Conservation (phyloP, 345 rosid genomes). For the Clarkia xantiana region DNA sequence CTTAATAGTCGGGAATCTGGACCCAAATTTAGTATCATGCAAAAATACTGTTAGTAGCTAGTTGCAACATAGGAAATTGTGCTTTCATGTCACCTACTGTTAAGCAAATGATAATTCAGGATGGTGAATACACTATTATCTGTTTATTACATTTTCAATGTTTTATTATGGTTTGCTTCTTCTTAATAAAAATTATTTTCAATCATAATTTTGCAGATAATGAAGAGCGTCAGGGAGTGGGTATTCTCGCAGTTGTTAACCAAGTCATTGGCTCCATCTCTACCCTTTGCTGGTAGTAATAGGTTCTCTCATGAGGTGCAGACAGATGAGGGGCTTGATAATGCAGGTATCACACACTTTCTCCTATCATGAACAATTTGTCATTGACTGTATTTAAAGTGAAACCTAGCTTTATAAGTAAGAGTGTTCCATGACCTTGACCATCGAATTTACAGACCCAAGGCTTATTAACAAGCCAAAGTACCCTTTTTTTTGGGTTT, state of each 20-base stretch:
- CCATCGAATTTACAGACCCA: too few relatives aligned
- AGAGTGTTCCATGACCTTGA: too few relatives aligned
- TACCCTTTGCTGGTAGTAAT: slow-evolving; percentile 40
- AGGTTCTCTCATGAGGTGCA: slow-evolving; percentile 22
- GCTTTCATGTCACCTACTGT: too few relatives aligned
- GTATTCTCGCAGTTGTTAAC: slow-evolving; percentile 40
- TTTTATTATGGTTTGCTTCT: too few relatives aligned
- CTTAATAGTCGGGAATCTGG: too few relatives aligned
- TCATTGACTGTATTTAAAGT: neutral
- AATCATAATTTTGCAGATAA: slow-evolving; percentile 15
- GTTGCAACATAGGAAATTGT: too few relatives aligned
- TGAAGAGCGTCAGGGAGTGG: slow-evolving; percentile 84
- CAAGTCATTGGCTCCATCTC: slow-evolving; percentile 44
- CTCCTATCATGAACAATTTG: neutral
- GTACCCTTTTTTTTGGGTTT: too few relatives aligned
- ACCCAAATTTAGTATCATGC: too few relatives aligned
- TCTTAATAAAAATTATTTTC: neutral
- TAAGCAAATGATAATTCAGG: too few relatives aligned
- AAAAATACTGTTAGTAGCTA: neutral
- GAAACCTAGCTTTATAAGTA: neutral
- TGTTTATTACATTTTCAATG: neutral
- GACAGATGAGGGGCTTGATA: slow-evolving; percentile 20
- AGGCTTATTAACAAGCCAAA: too few relatives aligned
- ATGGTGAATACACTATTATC: neutral
- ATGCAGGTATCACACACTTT: slow-evolving; percentile 26